These are phyloP conservation scores for Thermothielavioides terrestris DNA, from an alignment of 495 filamentous ascomycete species.

Conservation along the genomic window DNA sequence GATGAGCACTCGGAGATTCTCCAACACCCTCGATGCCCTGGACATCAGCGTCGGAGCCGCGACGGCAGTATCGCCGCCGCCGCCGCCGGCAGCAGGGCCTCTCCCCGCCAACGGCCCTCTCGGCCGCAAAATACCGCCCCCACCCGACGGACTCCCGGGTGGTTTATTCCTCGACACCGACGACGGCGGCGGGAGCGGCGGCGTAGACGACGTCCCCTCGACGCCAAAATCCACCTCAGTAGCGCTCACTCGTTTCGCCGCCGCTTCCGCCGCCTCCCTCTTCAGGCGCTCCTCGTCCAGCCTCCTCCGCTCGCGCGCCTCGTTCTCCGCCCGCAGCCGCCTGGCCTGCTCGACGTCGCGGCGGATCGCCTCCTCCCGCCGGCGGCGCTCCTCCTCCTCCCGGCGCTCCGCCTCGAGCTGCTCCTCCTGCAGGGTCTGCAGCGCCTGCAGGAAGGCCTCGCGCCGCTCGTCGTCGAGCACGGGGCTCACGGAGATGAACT, in stretches of 20 bases:
- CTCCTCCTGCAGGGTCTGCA: constrained; percentile 68
- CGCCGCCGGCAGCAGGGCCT: constrained; percentile 5
- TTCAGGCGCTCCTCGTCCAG: constrained; percentile 38
- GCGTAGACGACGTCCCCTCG: neutral
- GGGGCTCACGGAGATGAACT: constrained; percentile 77
- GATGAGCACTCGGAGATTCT: constrained; percentile 52
- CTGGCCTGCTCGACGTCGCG: constrained; percentile 52
- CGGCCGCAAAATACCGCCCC: constrained; percentile 14
- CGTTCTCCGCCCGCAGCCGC: constrained; percentile 42
- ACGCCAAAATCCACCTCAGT: constrained; percentile 8
- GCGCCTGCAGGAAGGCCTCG: constrained; percentile 70
- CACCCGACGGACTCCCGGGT: constrained; percentile 1
- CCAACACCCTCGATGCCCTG: constrained; percentile 41
- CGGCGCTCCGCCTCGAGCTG: constrained; percentile 53
- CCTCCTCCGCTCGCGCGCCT: constrained; percentile 41
- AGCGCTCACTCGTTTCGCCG: too few species aligned
- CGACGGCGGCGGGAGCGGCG: neutral
- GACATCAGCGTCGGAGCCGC: constrained; percentile 36
- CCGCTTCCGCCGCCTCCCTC: constrained; percentile 18
- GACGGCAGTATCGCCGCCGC: constrained; percentile 15
- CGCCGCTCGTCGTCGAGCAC: constrained; percentile 86
- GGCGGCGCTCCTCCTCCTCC: constrained; percentile 54
- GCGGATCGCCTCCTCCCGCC: constrained; percentile 50
- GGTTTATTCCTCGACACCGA: neutral
- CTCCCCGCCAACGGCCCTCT: constrained; percentile 18